Evolutionary conservation across 2,329 filamentous ascomycete genomes (phyloP), one percentile per base, ranked within the genome.

Genomic region (Didymella keratinophila): DNA sequence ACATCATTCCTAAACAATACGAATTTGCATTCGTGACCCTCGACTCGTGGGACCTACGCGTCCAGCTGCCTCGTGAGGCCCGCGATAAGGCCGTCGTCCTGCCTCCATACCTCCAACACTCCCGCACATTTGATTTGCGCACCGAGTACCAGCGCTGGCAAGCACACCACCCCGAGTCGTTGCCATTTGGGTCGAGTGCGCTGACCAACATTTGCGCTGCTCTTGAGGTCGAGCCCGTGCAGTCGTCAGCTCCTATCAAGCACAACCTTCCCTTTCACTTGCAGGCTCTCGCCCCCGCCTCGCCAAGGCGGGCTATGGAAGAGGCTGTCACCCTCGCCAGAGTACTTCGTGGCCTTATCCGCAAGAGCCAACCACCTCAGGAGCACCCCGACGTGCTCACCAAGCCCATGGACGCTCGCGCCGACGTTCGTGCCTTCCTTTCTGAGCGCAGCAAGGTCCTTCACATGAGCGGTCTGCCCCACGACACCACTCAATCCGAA

Each of bases 131-230:
- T 76, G 95, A 98, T 76, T 86, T 99, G 57, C 91, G 95, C 64
- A 96, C 93, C 72, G 95, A 99, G 81, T 99, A 99, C 78, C 93
- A 97, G 81, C 87, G 93, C 76, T 99, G 95, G 93, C 95, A 98
- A 80, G 92, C 96, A 72, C 94, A 98, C 78, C 95, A 99, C 74
- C 95, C 95, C 37, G 95, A 99, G 81, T 97, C 94, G 56, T 86
- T 99, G 53, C 94, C 95, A 2, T 99, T 98, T 74, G 95, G 94
- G 18, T 94, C 95, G 48, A 97, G 92, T 58, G 96, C 95, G 78
- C 85, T 99, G 65, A 90, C 93, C 70, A 98, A 98, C 80, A 99
- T 99, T 77, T 99, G 95, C 82, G 95, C 95, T 64, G 95, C 95
- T 53, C 88, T 99, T 52, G 95, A 99, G 80, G 95, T 99, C 46